These are phyloP conservation scores for Rubus parviflorus DNA, from an alignment of 306 rosid species.

Conservation along the genomic window DNA sequence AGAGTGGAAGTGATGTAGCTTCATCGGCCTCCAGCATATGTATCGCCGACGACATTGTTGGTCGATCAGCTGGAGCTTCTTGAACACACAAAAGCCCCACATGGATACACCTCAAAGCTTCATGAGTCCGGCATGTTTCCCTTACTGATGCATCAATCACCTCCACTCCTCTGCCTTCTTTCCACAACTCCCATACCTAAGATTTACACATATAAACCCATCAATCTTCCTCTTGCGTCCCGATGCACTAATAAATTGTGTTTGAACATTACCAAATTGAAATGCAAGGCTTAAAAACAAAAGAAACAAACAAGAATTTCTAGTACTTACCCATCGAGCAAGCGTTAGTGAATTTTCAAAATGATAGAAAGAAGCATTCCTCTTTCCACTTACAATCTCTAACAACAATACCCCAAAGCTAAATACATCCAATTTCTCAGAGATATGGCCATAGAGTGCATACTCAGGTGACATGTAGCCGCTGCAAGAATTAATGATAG, in stretches of 20 bases:
- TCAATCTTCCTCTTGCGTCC: neutral
- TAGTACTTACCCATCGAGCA: constrained; percentile 14
- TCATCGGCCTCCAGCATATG: neutral
- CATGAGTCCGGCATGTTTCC: constrained; percentile 10
- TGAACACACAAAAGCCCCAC: constrained; percentile 22
- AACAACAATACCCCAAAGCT: constrained; percentile 19
- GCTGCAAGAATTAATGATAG: neutral
- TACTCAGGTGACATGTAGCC: constrained; percentile 30
- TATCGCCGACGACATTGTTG: constrained; percentile 11
- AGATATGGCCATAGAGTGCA: constrained; percentile 22
- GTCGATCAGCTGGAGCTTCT: constrained; percentile 25
- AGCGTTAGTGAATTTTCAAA: neutral
- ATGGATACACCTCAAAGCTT: constrained; percentile 14
- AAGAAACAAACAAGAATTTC: neutral
- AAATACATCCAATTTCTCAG: constrained; percentile 24
- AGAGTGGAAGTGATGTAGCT: neutral
- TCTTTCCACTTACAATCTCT: constrained; percentile 25
- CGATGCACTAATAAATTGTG: neutral
- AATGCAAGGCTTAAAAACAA: neutral
- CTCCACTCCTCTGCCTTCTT: constrained; percentile 34
- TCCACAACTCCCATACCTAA: constrained; percentile 19
- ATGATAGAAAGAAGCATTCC: constrained; percentile 4
- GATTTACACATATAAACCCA: neutral
- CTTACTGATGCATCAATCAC: neutral
- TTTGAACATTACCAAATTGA: neutral